Evolutionary conservation across 352 stramenopile genomes (phyloP).

Genomic region (Thalassiosira hispida): DNA sequence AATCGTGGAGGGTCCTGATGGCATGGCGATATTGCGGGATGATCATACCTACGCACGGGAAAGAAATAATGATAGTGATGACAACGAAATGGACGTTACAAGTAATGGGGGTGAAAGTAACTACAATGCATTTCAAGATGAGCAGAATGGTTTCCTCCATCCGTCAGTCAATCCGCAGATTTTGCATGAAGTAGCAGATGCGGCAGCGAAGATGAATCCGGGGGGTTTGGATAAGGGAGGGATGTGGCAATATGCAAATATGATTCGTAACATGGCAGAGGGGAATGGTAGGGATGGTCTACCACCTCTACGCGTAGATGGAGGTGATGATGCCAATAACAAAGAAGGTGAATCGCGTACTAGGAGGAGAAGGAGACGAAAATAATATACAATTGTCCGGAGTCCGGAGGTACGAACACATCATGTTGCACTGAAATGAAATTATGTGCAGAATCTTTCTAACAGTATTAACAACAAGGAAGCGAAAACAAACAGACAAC

Average conservation of each 20-base stretch:
- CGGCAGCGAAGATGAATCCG: slow-evolving; percentile 43
- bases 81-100: neutral
- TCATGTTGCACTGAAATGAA: too few relatives aligned
- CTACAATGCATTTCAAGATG: slow-evolving; percentile 4
- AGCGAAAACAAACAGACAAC: too few relatives aligned
- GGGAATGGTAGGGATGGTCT: slow-evolving; percentile 7
- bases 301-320: slow-evolving; percentile 25
- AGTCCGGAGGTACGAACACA: too few relatives aligned
- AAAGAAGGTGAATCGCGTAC: neutral
- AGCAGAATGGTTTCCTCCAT: slow-evolving; percentile 28
- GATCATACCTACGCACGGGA: neutral
- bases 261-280: slow-evolving; percentile 28
- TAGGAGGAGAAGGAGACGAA: slow-evolving; percentile 11
- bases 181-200: slow-evolving; percentile 34
- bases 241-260: slow-evolving; percentile 52
- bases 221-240: slow-evolving; percentile 42
- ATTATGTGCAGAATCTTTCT: too few relatives aligned
- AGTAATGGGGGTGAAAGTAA: neutral
- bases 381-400: slow-evolving; percentile 4
- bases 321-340: neutral
- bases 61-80: neutral
- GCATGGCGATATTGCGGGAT: slow-evolving; percentile 25
- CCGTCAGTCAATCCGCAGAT: slow-evolving; percentile 39
- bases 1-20: slow-evolving; percentile 33
- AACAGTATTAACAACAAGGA: too few relatives aligned